A percentile compares a stretch with the other conserved stretches of the same genome.
phyloP scores from a whole-genome alignment of 306 rosid genomes.

The Myrica gale region DNA sequence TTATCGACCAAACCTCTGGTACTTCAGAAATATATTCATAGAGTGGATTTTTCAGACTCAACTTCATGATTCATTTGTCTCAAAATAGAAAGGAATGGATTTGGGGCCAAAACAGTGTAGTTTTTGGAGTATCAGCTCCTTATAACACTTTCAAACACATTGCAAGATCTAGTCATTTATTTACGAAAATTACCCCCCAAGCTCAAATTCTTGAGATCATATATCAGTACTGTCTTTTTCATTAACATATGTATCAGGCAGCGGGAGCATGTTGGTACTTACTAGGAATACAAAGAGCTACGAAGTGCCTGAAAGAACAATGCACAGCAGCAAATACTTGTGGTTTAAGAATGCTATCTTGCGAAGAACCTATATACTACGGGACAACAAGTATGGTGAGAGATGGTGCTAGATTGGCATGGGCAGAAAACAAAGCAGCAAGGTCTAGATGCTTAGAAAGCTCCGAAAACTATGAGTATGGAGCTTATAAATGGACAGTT shows the following conservation, averaged over 20 bases:
- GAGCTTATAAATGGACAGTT: slow-evolving; percentile 79
- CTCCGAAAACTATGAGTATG: slow-evolving; percentile 62
- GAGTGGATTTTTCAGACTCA: too few species aligned
- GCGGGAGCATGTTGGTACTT: slow-evolving; percentile 99
- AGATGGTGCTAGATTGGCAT: slow-evolving; percentile 49
- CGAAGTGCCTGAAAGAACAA: slow-evolving; percentile 64
- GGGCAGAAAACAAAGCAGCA: slow-evolving; percentile 65
- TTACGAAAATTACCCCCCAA: background rate
- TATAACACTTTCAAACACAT: background rate
- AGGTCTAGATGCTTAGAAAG: slow-evolving; percentile 63
- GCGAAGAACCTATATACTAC: slow-evolving; percentile 62
- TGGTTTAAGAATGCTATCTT: slow-evolving; percentile 49
- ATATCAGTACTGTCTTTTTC: background rate
- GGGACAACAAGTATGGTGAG: slow-evolving; percentile 43
- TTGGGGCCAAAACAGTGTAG: background rate
- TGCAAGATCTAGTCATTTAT: background rate
- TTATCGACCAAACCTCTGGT: too few species aligned
- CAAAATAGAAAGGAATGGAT: background rate
- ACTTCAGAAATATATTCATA: too few species aligned
- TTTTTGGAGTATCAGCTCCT: background rate
- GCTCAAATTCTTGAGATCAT: background rate
- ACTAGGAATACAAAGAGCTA: slow-evolving; percentile 80
- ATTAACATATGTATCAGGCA: slow-evolving; percentile 45
- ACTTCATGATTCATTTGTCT: too few species aligned
- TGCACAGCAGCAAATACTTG: slow-evolving; percentile 52